Base-by-base conservation (phyloP, 495 filamentous ascomycete species). In the Tuber melanosporum region DNA sequence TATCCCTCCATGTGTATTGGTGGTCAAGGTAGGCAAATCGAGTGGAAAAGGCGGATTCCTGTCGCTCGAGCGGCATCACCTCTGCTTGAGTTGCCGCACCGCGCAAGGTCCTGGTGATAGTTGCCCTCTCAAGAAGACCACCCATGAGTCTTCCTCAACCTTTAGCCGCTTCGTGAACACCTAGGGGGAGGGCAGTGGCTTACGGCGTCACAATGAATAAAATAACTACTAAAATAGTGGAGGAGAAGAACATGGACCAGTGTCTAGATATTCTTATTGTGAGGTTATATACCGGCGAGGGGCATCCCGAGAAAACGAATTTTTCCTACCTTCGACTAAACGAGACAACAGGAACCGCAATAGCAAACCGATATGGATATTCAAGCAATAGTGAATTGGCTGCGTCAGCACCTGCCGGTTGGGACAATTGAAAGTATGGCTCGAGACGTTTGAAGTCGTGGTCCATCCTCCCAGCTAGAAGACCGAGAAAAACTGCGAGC, bases 361-460 rank as follows among this genome's bases (percentile, higher is more conserved):
- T 44, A 17, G 72, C 19, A 3, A 81, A 45, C 8, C 8, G 46
- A 17, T 80, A 79, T 0, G 77, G 74, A 57, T 79, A 80, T 12
- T 79, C 57, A 0, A 79, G 69, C 14, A 77, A 44, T 5, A 81
- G 26, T 0, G 77, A 80, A 41, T 81, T 45, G n/a, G 52, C 57
- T 17, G 74, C 77, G 1, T 66, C 41, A 3, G 70, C 77, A 3
- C 77, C 79, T 3, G 39, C 72, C 15, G 78, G 76, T 26, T 42
- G 22, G 14, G 78, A 79, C 4, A 74, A 41, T 42, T 70, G 73
- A 41, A 26, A 80, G 45, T 72, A 80, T 47, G 78, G 78, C n/a
- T 79, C 76, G 0, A 80, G 47, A 5, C 15, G 72, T 9, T 79
- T 79, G 77, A 79, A 47, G 22, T 79, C 69, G 22, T 73, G 75